Evolutionary conservation across 164 flowering plant genomes (phyloP), one percentile per base, ranked within the genome.

Genomic region (Umbellularia californica): DNA sequence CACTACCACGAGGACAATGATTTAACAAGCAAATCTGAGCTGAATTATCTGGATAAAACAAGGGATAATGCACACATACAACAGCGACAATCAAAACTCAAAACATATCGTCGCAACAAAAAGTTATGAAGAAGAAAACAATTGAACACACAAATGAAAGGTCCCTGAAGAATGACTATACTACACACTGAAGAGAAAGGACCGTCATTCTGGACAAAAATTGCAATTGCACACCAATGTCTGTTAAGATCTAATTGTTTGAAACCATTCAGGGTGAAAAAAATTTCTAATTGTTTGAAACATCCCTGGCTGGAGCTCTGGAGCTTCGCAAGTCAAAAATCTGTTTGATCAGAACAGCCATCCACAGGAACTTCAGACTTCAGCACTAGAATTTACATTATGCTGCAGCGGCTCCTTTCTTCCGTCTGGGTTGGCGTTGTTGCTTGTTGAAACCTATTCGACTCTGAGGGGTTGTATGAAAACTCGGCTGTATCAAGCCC

Each of bases 401-500:
- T 89, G 77, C 82, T 83, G 82, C 97, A 92, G 4, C 93, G 81
- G 74, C 88, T 81, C 82, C 85, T 83, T 69, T 89, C 95, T 81
- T 90, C 94, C 2, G 84, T 23, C 28, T 85, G 88, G 9, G 60
- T 15, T 77, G 85, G 94, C 41, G 84, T 50, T 19, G 87, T 47
- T 20, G 69, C 80, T 77, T 80, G 97, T 79, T 80, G 97, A 74
- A 50, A 77, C 78, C 96, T 82, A 83, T 81, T 79, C 10, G 94
- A 66, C 67, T 90, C 94, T 0, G 86, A 71, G 11, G 96, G 97
- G 75, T 90, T 90, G 89, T 93, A 93, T 14, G 97, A 88, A 76
- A 93, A 93, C 86, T 91, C 93, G 1, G 94, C 82, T 13, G 97
- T 93, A 74, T 93, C 94, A 41, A 93, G 90, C 69, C 96, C 93